A percentile compares a stretch with the other conserved stretches of the same genome.
Conservation (phyloP, 179 eudicot species). For the Nepenthes alata region DNA sequence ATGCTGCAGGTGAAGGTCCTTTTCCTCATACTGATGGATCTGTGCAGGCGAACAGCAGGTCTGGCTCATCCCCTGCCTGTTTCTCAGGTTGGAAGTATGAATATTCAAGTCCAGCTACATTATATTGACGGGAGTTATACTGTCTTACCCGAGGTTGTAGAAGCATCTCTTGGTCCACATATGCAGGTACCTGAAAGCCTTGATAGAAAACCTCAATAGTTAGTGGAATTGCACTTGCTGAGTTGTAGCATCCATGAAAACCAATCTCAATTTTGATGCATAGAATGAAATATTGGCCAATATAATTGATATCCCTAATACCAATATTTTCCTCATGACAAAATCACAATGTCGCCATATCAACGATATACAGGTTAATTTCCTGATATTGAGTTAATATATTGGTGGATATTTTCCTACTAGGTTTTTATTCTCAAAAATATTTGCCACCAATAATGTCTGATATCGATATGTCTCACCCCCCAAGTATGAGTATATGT, state of each 20-base stretch:
- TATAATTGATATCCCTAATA: no score
- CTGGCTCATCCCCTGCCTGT: slow-evolving; percentile 80
- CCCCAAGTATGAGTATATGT: no score
- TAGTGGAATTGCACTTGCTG: slow-evolving; percentile 1
- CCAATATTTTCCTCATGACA: no score
- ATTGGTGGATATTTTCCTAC: no score
- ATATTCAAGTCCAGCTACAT: slow-evolving; percentile 85
- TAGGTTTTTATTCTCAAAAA: no score
- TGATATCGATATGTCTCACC: no score
- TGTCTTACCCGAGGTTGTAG: slow-evolving; percentile 91
- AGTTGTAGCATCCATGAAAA: background rate
- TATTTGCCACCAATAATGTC: no score
- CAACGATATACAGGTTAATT: no score
- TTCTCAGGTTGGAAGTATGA: slow-evolving; percentile 87
- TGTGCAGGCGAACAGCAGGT: slow-evolving; percentile 71
- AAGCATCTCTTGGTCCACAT: slow-evolving; percentile 97
- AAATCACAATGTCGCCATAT: no score
- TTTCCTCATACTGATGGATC: slow-evolving; percentile 86
- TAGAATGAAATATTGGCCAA: background rate
- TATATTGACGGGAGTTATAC: slow-evolving; percentile 89
- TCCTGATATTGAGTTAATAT: no score
- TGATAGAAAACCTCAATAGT: background rate
- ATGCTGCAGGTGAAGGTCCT: slow-evolving; percentile 75
- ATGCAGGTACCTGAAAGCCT: slow-evolving; percentile 61
- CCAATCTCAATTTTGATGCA: background rate